These are phyloP conservation scores for Jacaranda mimosifolia DNA, from an alignment of 257 asterid genomes.

Conservation along the genomic window DNA sequence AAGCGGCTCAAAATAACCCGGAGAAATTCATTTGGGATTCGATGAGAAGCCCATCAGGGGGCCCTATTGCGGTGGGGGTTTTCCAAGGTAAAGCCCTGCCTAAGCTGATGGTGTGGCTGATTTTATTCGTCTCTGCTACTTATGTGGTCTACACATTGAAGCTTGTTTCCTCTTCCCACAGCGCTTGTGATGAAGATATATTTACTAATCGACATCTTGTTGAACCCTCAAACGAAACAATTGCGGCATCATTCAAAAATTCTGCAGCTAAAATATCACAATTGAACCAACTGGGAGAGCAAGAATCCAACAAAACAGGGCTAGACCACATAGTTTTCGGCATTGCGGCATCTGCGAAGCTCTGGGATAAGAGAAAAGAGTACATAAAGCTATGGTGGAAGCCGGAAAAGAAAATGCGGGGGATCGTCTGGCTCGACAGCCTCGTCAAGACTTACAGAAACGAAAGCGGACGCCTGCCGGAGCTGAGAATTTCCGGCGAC, in stretches of 20 bases:
- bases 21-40: slow-evolving; percentile 78
- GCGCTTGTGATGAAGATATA: slow-evolving; percentile 42
- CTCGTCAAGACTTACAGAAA: slow-evolving; percentile 36
- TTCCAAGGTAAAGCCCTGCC: slow-evolving; percentile 56
- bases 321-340: slow-evolving; percentile 67
- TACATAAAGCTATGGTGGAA: slow-evolving; percentile 74
- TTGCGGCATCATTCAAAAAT: background rate
- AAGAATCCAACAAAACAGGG: slow-evolving; percentile 30
- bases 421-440: slow-evolving; percentile 68
- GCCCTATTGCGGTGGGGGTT: slow-evolving; percentile 38
- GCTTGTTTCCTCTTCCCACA: slow-evolving; percentile 53
- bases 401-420: slow-evolving; percentile 59
- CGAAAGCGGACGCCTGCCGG: slow-evolving; percentile 51
- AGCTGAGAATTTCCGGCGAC: slow-evolving; percentile 60
- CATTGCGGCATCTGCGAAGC: slow-evolving; percentile 66
- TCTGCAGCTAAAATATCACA: background rate
- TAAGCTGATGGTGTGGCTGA: slow-evolving; percentile 68
- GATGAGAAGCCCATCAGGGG: slow-evolving; percentile 49
- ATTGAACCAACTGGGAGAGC: background rate
- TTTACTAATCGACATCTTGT: slow-evolving; percentile 36
- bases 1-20: slow-evolving; percentile 59
- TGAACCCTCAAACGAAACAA: slow-evolving; percentile 10
- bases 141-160: slow-evolving; percentile 56
- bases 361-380: slow-evolving; percentile 65
- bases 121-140: slow-evolving; percentile 58